Evolutionary conservation across 2,329 filamentous ascomycete genomes (phyloP).

Genomic region (Aureobasidium sp.): DNA sequence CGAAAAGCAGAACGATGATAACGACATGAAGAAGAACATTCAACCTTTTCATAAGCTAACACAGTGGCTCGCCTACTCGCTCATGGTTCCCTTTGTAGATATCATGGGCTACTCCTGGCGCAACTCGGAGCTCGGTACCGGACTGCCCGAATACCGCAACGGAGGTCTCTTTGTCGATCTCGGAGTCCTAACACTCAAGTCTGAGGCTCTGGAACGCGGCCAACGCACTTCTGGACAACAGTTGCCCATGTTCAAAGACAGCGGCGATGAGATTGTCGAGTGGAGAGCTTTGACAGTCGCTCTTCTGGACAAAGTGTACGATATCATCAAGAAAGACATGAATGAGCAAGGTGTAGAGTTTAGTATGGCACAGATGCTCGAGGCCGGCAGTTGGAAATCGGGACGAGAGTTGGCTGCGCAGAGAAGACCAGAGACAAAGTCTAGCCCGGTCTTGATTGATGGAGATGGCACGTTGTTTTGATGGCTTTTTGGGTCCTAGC

Average conservation of each 20-base stretch:
- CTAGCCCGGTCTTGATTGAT: slow-evolving; percentile 31
- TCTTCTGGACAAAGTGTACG: slow-evolving; percentile 56
- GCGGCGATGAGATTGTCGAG: slow-evolving; percentile 65
- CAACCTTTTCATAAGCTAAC: slow-evolving; percentile 57
- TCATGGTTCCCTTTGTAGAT: slow-evolving; percentile 61
- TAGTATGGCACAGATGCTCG: slow-evolving; percentile 74
- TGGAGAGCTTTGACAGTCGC: slow-evolving; percentile 64
- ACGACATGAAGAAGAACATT: slow-evolving; percentile 62
- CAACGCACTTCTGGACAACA: slow-evolving; percentile 53
- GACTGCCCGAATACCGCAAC: slow-evolving; percentile 82
- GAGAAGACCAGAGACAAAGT: slow-evolving; percentile 26
- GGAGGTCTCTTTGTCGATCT: slow-evolving; percentile 68
- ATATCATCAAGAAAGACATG: slow-evolving; percentile 55
- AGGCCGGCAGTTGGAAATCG: slow-evolving; percentile 94
- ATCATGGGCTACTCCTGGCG: slow-evolving; percentile 44
- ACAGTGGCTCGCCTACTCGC: slow-evolving; percentile 81
- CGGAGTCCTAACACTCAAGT: slow-evolving; percentile 44
- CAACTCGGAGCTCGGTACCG: slow-evolving; percentile 58
- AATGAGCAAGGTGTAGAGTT: slow-evolving; percentile 45
- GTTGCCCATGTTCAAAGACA: slow-evolving; percentile 56
- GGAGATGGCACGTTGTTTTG: slow-evolving; percentile 34
- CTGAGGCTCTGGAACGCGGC: slow-evolving; percentile 42
- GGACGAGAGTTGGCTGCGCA: slow-evolving; percentile 34
- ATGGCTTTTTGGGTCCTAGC: neutral
- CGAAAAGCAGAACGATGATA: slow-evolving; percentile 28